Conservation (phyloP, 225 moss, liverwort and hornwort genomes). For the Polytrichum commune region DNA sequence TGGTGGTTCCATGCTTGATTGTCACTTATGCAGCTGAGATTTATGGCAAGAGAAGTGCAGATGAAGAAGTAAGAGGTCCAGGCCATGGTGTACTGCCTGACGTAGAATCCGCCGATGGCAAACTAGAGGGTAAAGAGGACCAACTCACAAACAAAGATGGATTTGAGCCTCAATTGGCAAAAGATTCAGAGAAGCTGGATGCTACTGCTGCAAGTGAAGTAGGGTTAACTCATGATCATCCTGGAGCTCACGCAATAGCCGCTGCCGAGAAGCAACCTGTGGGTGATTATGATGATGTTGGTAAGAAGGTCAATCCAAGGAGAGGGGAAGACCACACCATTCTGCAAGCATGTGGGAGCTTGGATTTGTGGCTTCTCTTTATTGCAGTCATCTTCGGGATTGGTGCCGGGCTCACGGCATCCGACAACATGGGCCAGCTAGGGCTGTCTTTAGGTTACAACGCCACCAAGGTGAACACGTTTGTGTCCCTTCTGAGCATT, state of each 20-base stretch:
- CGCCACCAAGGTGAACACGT: conserved; percentile 29
- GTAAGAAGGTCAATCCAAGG: conserved; percentile 10
- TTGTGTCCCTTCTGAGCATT: conserved; percentile 69
- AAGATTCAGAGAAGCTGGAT: not conserved
- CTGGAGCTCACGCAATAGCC: not conserved
- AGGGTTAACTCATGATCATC: not conserved
- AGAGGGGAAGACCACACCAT: conserved; percentile 59
- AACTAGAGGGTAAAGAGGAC: not conserved
- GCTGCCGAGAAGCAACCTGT: not conserved
- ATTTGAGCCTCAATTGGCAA: not conserved
- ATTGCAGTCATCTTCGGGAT: conserved; percentile 57
- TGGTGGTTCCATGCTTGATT: conserved; percentile 16
- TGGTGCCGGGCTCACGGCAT: conserved; percentile 60
- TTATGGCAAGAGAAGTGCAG: conserved; percentile 22
- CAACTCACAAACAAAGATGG: not conserved
- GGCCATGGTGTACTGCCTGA: not conserved
- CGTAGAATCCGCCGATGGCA: not conserved
- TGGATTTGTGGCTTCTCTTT: conserved; percentile 74
- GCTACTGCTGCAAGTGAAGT: not conserved
- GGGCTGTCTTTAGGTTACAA: conserved; percentile 59
- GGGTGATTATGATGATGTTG: no score
- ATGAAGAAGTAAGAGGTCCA: not conserved
- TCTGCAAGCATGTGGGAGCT: conserved; percentile 29
- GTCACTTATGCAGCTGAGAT: conserved; percentile 31
- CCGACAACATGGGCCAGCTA: conserved; percentile 68